Conservation (phyloP, 208 protist species). For the Acanthamoeba rhysodes region DNA sequence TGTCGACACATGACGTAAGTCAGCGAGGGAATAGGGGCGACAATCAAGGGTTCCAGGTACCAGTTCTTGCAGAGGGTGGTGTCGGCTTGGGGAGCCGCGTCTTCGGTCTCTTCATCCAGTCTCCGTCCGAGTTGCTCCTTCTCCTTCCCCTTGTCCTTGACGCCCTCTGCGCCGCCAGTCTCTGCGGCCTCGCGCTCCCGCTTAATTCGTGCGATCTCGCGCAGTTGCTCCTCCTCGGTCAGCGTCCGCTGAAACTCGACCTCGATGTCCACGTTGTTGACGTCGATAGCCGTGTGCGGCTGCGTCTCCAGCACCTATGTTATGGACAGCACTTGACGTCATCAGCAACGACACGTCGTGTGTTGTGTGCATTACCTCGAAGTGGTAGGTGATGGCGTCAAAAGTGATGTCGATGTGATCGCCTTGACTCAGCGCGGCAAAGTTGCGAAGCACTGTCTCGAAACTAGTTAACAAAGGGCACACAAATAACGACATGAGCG, state of each 20-base stretch:
- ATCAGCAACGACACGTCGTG: no score
- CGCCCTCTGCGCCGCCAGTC: neutral
- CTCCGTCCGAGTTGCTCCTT: neutral
- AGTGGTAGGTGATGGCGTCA: slow-evolving; percentile 2
- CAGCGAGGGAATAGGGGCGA: no score
- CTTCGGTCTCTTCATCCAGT: neutral
- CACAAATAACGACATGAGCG: neutral
- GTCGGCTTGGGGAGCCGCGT: neutral
- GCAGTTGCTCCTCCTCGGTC: slow-evolving; percentile 44
- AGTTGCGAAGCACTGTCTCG: slow-evolving; percentile 57
- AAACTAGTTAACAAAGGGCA: neutral
- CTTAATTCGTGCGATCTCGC: neutral
- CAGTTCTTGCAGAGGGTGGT: slow-evolving; percentile 34
- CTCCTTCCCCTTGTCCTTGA: neutral
- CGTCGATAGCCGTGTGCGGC: slow-evolving; percentile 37
- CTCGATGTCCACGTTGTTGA: slow-evolving; percentile 69
- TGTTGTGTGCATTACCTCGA: slow-evolving; percentile 23
- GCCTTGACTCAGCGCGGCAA: slow-evolving; percentile 54
- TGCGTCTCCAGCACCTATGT: slow-evolving; percentile 24
- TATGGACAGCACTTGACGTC: no score
- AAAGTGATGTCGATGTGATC: slow-evolving; percentile 33
- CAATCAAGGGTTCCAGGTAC: no score
- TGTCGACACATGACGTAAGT: no score
- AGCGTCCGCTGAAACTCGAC: slow-evolving; percentile 58
- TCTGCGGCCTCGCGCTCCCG: neutral